Evolutionary conservation across 306 rosid genomes (phyloP).

Genomic region (Cotoneaster glaucophyllus): DNA sequence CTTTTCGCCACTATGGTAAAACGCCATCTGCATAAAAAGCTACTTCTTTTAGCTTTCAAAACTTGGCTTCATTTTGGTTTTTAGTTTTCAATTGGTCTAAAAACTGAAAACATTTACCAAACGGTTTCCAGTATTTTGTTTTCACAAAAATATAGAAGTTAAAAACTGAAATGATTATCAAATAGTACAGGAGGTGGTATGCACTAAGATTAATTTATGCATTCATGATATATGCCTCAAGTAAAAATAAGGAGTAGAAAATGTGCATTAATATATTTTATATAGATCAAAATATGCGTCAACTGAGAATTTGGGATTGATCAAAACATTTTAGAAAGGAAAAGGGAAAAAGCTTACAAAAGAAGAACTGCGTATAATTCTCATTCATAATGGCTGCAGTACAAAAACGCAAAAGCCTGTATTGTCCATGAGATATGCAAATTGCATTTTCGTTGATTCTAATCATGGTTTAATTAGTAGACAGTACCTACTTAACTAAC

Average conservation of each 20-base stretch:
- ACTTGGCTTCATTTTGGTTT: too few relatives aligned
- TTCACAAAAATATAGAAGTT: too few relatives aligned
- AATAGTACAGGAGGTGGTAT: too few relatives aligned
- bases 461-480: background rate
- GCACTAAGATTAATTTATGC: too few relatives aligned
- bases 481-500: background rate
- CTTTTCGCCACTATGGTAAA: too few relatives aligned
- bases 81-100: too few relatives aligned
- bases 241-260: background rate
- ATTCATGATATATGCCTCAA: background rate
- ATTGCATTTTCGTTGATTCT: background rate
- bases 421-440: background rate
- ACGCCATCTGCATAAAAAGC: too few relatives aligned
- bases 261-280: too few relatives aligned
- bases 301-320: background rate
- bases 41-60: too few relatives aligned
- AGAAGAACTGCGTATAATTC: background rate
- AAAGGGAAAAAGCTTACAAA: background rate
- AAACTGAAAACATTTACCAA: too few relatives aligned
- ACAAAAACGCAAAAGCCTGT: background rate
- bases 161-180: too few relatives aligned
- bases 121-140: too few relatives aligned
- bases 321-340: background rate
- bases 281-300: background rate
- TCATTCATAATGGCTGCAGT: background rate